A percentile compares a stretch with the other conserved stretches of the same genome.
phyloP scores from a whole-genome alignment of 2,329 filamentous ascomycete genomes.

The Sarocladium oryzae region DNA sequence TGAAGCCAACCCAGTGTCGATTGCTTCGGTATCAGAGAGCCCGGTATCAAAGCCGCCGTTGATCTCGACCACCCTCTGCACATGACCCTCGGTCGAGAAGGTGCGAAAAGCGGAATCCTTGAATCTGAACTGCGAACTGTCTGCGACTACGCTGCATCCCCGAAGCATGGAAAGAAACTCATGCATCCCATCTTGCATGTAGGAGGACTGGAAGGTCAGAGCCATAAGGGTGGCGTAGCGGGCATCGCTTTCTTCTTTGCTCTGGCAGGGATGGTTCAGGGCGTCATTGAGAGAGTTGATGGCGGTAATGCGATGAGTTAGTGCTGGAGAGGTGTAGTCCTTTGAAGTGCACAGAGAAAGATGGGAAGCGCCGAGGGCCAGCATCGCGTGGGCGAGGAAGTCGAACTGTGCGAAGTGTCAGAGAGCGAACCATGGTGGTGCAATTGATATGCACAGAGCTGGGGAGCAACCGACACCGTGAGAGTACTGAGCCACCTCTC shows the following conservation, averaged over 20 bases:
- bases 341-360: conserved; percentile 21
- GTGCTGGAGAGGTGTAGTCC: conserved; percentile 20
- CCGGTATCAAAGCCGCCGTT: background rate
- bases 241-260: conserved; percentile 27
- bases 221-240: conserved; percentile 29
- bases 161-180: conserved; percentile 33
- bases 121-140: background rate
- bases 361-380: conserved; percentile 34
- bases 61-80: background rate
- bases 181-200: conserved; percentile 32
- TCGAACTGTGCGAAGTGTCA: conserved; percentile 24
- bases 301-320: conserved; percentile 31
- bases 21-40: background rate
- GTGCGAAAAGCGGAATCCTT: background rate
- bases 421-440: background rate
- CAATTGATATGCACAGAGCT: background rate
- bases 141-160: conserved; percentile 23
- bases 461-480: conserved; percentile 23
- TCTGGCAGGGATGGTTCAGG: conserved; percentile 22
- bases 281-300: conserved; percentile 28
- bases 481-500: conserved; percentile 28
- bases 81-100: background rate
- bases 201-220: conserved; percentile 30
- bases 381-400: conserved; percentile 35
- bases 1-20: background rate